A percentile compares a stretch with the other conserved stretches of the same genome.
These are phyloP conservation scores for Penicillium sp. DNA, from an alignment of 2,329 filamentous ascomycete genomes.

Conservation along the genomic window DNA sequence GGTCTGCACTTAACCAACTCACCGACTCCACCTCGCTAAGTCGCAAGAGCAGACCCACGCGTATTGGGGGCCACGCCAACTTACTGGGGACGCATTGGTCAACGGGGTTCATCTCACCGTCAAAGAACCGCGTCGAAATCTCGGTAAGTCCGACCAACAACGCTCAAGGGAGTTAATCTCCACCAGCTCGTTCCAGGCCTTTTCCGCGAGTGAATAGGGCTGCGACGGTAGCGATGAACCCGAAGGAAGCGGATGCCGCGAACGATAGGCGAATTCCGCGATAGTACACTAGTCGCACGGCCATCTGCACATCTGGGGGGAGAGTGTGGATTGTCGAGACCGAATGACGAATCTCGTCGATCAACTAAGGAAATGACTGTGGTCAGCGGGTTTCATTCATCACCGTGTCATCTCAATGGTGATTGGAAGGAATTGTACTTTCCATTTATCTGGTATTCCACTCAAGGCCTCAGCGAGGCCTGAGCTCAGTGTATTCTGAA, in stretches of 20 bases:
- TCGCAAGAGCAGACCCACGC: background rate
- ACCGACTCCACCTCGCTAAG: background rate
- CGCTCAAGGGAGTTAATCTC: conserved; percentile 1
- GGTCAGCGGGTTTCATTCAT: conserved; percentile 26
- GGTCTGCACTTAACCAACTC: background rate
- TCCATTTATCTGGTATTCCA: conserved; percentile 62
- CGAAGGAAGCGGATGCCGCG: conserved; percentile 58
- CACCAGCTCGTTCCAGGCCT: conserved; percentile 27
- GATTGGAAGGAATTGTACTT: conserved; percentile 49
- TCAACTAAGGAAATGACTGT: conserved; percentile 51
- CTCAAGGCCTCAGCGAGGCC: conserved; percentile 59
- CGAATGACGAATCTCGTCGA: conserved; percentile 66
- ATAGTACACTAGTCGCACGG: conserved; percentile 64
- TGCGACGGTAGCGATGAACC: conserved; percentile 54
- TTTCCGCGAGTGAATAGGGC: conserved; percentile 52
- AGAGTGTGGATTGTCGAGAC: conserved; percentile 60
- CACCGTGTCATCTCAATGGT: background rate
- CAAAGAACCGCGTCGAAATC: background rate
- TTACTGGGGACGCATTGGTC: background rate
- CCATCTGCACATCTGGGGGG: conserved; percentile 60
- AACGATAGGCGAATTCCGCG: conserved; percentile 63
- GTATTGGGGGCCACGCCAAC: background rate
- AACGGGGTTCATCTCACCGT: background rate
- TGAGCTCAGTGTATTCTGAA: conserved; percentile 64
- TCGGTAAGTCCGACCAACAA: too few species aligned